These are phyloP conservation scores for Papiliotrema nemorosa DNA, from an alignment of 1,284 basidiomycete genomes.

Conservation along the genomic window DNA sequence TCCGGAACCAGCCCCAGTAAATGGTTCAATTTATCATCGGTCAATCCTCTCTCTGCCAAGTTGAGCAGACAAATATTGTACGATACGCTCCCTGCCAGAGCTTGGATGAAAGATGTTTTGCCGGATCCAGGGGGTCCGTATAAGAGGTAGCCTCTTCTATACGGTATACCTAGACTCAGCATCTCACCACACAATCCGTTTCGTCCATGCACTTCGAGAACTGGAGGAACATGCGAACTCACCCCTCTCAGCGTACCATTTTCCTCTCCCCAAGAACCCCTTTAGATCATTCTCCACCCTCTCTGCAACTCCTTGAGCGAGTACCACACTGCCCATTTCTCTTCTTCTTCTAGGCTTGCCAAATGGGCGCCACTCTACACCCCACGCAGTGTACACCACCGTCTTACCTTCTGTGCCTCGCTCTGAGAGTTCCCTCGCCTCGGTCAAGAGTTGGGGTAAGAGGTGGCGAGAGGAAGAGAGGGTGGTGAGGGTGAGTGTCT, in stretches of 20 bases:
- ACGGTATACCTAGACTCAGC: slow-evolving; percentile 79
- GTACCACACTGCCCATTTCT: slow-evolving; percentile 85
- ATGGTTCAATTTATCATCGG: slow-evolving; percentile 95
- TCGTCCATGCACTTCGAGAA: neutral
- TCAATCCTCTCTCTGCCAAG: slow-evolving; percentile 90
- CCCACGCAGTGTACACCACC: slow-evolving; percentile 94
- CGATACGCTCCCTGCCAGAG: slow-evolving; percentile 82
- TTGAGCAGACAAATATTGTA: slow-evolving; percentile 98
- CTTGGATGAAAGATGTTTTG: slow-evolving; percentile 98
- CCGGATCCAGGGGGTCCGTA: slow-evolving; percentile 97
- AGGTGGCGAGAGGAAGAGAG: slow-evolving; percentile 77
- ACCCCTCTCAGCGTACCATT: slow-evolving; percentile 98
- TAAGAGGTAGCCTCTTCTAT: slow-evolving; percentile 90
- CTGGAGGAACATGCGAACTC: slow-evolving; percentile 26
- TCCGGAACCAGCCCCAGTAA: slow-evolving; percentile 90
- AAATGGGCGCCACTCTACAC: slow-evolving; percentile 93
- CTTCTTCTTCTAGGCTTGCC: slow-evolving; percentile 86
- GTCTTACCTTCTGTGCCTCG: slow-evolving; percentile 87
- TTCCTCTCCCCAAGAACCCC: slow-evolving; percentile 74
- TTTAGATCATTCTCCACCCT: slow-evolving; percentile 74
- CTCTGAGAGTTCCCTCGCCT: slow-evolving; percentile 85
- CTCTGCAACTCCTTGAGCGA: slow-evolving; percentile 74
- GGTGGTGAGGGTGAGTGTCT: slow-evolving; percentile 92
- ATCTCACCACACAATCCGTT: neutral
- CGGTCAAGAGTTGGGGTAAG: slow-evolving; percentile 75